phyloP scores from a whole-genome alignment of 1,284 basidiomycete genomes.

The Moesziomyces sp. region DNA sequence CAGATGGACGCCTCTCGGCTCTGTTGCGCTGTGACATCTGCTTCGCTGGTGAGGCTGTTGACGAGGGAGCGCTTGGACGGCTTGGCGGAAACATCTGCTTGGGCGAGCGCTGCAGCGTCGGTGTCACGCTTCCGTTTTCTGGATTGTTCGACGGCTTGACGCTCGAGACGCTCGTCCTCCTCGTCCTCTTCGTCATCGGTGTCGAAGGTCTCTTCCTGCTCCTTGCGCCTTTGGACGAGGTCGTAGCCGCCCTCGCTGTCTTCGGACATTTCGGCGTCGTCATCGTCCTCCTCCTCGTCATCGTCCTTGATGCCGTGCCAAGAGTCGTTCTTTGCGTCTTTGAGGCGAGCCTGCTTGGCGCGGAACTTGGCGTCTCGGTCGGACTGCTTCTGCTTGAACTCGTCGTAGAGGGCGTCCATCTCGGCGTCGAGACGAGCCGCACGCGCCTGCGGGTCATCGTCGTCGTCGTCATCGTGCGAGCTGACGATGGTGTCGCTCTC shows the following conservation, averaged over 20 bases:
- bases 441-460: conserved; percentile 72
- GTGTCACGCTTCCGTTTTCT: conserved; percentile 47
- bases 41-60: conserved; percentile 44
- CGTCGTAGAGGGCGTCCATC: conserved; percentile 87
- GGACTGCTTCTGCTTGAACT: conserved; percentile 82
- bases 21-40: conserved; percentile 50
- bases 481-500: conserved; percentile 70
- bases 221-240: conserved; percentile 75
- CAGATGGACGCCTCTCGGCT: conserved; percentile 77
- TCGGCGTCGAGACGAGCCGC: conserved; percentile 77
- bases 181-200: conserved; percentile 70
- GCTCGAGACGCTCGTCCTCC: conserved; percentile 64
- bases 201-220: conserved; percentile 72
- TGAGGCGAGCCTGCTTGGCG: conserved; percentile 82
- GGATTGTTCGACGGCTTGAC: conserved; percentile 63
- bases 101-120: conserved; percentile 5
- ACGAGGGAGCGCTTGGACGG: conserved; percentile 43
- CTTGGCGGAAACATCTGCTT: conserved; percentile 21
- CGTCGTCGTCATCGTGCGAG: conserved; percentile 72
- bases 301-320: conserved; percentile 64
- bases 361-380: conserved; percentile 91
- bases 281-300: conserved; percentile 65
- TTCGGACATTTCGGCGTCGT: conserved; percentile 67
- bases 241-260: conserved; percentile 77
- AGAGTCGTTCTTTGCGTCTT: conserved; percentile 72